Evolutionary conservation across 2,329 filamentous ascomycete species (phyloP), one percentile per base, ranked within the genome.

Genomic region (Chrysosporium queenslandicum): DNA sequence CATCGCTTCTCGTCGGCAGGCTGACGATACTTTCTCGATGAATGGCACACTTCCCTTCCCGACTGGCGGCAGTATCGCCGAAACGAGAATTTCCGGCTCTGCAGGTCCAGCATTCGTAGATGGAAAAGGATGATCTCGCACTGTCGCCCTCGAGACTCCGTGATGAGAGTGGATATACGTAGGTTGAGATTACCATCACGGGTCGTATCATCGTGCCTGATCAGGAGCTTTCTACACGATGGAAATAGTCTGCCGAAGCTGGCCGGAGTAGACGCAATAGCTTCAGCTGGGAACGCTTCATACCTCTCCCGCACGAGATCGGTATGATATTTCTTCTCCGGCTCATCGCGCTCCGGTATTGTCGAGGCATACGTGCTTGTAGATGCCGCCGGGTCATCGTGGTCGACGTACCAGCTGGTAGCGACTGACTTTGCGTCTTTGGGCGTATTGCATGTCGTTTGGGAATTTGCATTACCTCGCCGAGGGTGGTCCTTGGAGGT

Each of bases 121-220:
- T 98, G 91, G 70, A 96, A 97, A 45, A 98, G 82, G 4, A 82
- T 87, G 61, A 86, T 79, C 60, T 81, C 81, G 57, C 82, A 79
- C 49, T 71, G 70, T 39, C 77, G 75, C 37, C 78, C 78, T 23
- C 77, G 76, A 23, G 50, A 25, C 49, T 74, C 71, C 23, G 73
- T 70, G 42, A 87, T 79, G 57, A 86, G 75, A 4, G 87, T 91
- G 65, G 95, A 90, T 54, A 97, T 77, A 29, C 90, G 83, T 53
- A 98, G 77, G 66, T 97, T 97, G 88, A 96, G 94, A 74, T 96
- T 95, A 32, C 91, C 91, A 66, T 98, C 91, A 3, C 83, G 71
- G 0, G 89, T 92, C 46, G 87, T 81, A 68, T 96, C 88, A 65
- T 97, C 92, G 65, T 97, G 91, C 25, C 86, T 82, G 63, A 98